phyloP scores from a whole-genome alignment of 495 filamentous ascomycete species.

The Penicillium antarcticum region DNA sequence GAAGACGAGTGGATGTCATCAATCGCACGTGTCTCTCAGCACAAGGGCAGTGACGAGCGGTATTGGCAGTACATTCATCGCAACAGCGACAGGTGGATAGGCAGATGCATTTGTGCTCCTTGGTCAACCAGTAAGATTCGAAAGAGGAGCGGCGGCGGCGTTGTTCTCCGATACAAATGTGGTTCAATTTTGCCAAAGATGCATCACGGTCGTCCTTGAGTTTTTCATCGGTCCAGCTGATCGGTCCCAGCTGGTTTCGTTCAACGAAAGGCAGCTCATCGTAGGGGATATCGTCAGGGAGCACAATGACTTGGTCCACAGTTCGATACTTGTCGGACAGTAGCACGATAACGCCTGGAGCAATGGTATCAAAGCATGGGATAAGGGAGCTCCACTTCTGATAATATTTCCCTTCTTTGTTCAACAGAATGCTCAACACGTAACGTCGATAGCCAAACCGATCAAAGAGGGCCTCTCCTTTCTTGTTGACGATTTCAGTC shows the following conservation, averaged over 20 bases:
- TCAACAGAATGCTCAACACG: constrained; percentile 14
- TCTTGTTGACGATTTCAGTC: constrained; percentile 9
- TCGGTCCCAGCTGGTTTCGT: constrained; percentile 8
- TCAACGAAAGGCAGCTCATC: constrained; percentile 27
- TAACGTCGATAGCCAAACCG: constrained; percentile 31
- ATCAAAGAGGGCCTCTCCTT: constrained; percentile 16
- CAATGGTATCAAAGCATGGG: constrained; percentile 24
- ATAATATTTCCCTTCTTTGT: constrained; percentile 19
- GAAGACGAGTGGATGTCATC: constrained; percentile 19
- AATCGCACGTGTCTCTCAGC: constrained; percentile 33
- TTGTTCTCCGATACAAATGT: constrained; percentile 31
- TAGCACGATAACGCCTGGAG: constrained; percentile 21
- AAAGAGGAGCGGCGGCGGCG: constrained; percentile 23
- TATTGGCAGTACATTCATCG: constrained; percentile 25
- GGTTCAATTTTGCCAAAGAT: constrained; percentile 29
- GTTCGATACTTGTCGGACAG: constrained; percentile 37
- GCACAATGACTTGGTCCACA: constrained; percentile 11
- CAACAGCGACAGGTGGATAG: constrained; percentile 29
- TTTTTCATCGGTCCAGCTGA: constrained; percentile 20
- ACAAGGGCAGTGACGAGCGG: constrained; percentile 33
- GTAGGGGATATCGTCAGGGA: constrained; percentile 11
- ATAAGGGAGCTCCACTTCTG: constrained; percentile 30
- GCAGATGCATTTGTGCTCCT: constrained; percentile 38
- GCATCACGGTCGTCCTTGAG: constrained; percentile 30
- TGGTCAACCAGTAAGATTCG: constrained; percentile 19